These are phyloP conservation scores for Penstemon eatonii DNA, from an alignment of 257 asterid genomes.

Conservation along the genomic window DNA sequence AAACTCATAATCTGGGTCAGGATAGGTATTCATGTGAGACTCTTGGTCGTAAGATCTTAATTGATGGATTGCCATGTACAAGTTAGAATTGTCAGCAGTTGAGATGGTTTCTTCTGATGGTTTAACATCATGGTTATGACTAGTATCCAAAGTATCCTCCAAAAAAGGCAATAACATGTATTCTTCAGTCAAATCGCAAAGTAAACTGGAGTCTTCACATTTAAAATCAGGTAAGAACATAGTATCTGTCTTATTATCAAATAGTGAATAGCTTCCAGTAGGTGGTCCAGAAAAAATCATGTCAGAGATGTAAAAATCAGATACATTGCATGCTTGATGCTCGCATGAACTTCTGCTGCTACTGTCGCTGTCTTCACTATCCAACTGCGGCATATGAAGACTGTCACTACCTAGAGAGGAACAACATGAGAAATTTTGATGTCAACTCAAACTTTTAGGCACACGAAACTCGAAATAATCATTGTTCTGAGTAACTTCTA, in stretches of 20 bases:
- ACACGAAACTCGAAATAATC: background rate
- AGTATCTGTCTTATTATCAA: slow-evolving; percentile 47
- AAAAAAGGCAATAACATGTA: slow-evolving; percentile 56
- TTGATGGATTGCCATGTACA: slow-evolving; percentile 72
- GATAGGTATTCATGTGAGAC: slow-evolving; percentile 39
- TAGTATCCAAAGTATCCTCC: slow-evolving; percentile 56
- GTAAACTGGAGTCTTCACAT: slow-evolving; percentile 63
- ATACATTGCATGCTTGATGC: slow-evolving; percentile 53
- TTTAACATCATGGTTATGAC: slow-evolving; percentile 41
- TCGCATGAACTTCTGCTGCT: slow-evolving; percentile 70
- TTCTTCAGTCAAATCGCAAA: slow-evolving; percentile 64
- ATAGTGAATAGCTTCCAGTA: slow-evolving; percentile 41
- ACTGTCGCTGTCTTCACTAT: slow-evolving; percentile 74
- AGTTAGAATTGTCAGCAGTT: slow-evolving; percentile 58
- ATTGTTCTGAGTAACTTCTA: background rate
- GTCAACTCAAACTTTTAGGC: background rate
- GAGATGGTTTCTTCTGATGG: slow-evolving; percentile 40
- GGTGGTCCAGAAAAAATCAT: slow-evolving; percentile 70
- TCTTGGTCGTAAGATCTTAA: slow-evolving; percentile 60
- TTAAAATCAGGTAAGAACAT: slow-evolving; percentile 56
- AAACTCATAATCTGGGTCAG: slow-evolving; percentile 71
- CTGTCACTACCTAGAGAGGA: slow-evolving; percentile 41
- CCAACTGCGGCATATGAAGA: slow-evolving; percentile 58
- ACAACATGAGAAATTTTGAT: background rate
- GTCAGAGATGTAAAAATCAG: slow-evolving; percentile 76